Percentiles rank a stretch among this genome's conserved stretches.
Conservation (phyloP, 495 filamentous ascomycete species). For the Symbiotaphrina buchneri region DNA sequence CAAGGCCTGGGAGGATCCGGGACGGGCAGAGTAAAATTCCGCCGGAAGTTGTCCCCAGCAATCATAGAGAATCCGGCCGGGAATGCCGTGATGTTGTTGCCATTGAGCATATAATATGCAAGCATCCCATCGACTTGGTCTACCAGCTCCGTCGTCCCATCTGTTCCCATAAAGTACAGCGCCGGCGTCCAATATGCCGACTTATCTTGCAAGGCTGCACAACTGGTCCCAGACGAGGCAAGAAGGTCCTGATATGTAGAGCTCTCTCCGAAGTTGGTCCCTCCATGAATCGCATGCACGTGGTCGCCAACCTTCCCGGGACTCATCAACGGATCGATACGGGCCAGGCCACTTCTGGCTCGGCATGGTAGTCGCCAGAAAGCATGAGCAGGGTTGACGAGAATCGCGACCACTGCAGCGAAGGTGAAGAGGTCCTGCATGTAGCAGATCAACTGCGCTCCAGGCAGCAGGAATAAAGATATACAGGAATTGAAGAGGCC, state of each 20-base stretch:
- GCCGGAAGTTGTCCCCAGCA: conserved; percentile 43
- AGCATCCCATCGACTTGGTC: conserved; percentile 33
- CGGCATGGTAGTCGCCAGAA: conserved; percentile 84
- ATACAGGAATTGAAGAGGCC: too few relatives aligned
- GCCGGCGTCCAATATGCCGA: conserved; percentile 42
- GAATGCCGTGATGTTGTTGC: conserved; percentile 47
- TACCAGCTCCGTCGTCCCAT: conserved; percentile 31
- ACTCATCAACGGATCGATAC: conserved; percentile 30
- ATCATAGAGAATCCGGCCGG: conserved; percentile 68
- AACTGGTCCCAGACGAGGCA: conserved; percentile 29
- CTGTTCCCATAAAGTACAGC: conserved; percentile 28
- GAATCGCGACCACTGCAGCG: too few relatives aligned
- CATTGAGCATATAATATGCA: conserved; percentile 52
- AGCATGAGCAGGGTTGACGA: too few relatives aligned
- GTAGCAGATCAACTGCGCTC: too few relatives aligned
- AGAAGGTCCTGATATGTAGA: conserved; percentile 19
- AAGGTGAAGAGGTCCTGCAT: too few relatives aligned
- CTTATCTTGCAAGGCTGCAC: conserved; percentile 31
- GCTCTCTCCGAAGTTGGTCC: conserved; percentile 24
- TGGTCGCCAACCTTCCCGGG: conserved; percentile 22
- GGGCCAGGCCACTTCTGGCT: conserved; percentile 34
- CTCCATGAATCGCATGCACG: conserved; percentile 28
- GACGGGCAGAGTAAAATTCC: conserved; percentile 48
- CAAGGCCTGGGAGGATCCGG: conserved; percentile 62
- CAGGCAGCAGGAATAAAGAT: too few relatives aligned